These are phyloP conservation scores for Eutrema yunnanense DNA, from an alignment of 345 rosid genomes.

Conservation along the genomic window DNA sequence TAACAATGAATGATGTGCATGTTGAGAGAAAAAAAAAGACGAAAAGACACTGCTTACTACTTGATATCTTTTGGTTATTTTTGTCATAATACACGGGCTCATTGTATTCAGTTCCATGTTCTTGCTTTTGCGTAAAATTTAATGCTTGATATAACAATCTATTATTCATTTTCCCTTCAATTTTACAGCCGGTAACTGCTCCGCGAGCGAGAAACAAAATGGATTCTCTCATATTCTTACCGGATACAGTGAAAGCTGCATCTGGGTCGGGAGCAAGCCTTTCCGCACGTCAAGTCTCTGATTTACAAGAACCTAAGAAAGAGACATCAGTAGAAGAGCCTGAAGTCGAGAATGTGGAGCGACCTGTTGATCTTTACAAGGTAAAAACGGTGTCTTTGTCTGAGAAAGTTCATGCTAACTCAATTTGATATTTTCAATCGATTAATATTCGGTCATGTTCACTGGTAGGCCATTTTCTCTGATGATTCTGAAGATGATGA, in stretches of 20 bases:
- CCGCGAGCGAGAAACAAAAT: slow-evolving; percentile 73
- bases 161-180: neutral
- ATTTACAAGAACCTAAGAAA: slow-evolving; percentile 30
- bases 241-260: slow-evolving; percentile 55
- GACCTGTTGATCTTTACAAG: slow-evolving; percentile 98
- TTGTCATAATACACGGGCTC: neutral
- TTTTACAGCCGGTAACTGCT: slow-evolving; percentile 75
- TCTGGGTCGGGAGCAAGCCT: slow-evolving; percentile 38
- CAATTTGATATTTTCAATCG: neutral
- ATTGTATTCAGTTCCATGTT: neutral
- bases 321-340: slow-evolving; percentile 37
- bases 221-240: slow-evolving; percentile 76
- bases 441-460: neutral
- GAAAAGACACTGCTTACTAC: neutral
- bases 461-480: slow-evolving; percentile 77
- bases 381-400: slow-evolving; percentile 31
- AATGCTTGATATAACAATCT: neutral
- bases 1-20: neutral
- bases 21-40: neutral
- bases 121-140: neutral
- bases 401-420: neutral
- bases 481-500: slow-evolving; percentile 85
- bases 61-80: neutral
- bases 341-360: slow-evolving; percentile 65
- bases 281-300: slow-evolving; percentile 29